phyloP scores from a whole-genome alignment of 805 yeast genomes.

The Candida palmyrensis region DNA sequence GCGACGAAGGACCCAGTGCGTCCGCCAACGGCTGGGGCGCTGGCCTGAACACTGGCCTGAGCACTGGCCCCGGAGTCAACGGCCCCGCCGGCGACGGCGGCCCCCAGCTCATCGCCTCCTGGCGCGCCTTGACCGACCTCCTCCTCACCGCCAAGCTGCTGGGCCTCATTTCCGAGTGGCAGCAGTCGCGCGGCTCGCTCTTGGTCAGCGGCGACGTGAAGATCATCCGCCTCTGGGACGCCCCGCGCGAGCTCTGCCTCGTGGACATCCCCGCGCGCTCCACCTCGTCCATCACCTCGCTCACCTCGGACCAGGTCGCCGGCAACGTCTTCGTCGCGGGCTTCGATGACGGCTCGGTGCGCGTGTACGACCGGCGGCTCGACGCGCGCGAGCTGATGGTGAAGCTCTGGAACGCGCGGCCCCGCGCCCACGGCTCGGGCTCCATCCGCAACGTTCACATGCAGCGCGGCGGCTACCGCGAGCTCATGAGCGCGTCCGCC shows the following conservation, averaged over 20 bases:
- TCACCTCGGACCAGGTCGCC: conserved; percentile 93
- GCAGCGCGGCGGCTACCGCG: conserved; percentile 96
- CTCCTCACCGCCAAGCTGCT: conserved; percentile 74
- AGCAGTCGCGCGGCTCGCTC: conserved; percentile 87
- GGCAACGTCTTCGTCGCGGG: conserved; percentile 91
- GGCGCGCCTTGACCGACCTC: conserved; percentile 91
- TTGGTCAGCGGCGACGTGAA: conserved; percentile 94
- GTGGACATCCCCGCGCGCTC: conserved; percentile 90
- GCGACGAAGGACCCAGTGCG: no score
- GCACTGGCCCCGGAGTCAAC: conserved; percentile 58
- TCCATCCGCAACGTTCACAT: conserved; percentile 78
- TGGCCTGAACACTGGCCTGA: no score
- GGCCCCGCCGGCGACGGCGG: conserved; percentile 19
- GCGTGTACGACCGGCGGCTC: conserved; percentile 87
- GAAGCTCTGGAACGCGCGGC: conserved; percentile 58
- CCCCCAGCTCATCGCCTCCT: conserved; percentile 69
- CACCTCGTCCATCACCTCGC: conserved; percentile 77
- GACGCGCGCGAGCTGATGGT: conserved; percentile 85
- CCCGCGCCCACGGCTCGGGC: conserved; percentile 28
- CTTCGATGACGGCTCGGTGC: conserved; percentile 80
- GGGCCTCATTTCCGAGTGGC: conserved; percentile 92
- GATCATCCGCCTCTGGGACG: conserved; percentile 92
- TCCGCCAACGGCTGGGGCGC: no score
- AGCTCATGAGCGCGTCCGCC: conserved; percentile 74
- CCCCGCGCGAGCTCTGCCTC: conserved; percentile 83